These are phyloP conservation scores for Sporothrix brasiliensis DNA, from an alignment of 2,329 filamentous ascomycete species.

Conservation along the genomic window DNA sequence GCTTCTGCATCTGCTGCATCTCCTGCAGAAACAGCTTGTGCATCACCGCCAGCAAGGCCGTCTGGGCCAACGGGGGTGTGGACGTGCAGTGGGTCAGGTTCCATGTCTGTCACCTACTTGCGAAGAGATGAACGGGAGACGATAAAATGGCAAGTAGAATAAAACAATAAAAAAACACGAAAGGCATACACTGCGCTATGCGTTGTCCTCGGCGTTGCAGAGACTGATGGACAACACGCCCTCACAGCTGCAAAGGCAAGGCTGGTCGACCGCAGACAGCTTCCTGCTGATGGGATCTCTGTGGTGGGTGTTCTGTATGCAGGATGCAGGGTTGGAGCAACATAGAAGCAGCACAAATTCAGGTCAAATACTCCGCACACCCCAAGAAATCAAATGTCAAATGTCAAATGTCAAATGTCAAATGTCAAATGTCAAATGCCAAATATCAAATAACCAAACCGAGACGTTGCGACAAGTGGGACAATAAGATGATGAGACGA, in stretches of 20 bases:
- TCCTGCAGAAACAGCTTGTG: slow-evolving; percentile 1
- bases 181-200: not conserved
- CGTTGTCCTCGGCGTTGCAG: slow-evolving; percentile 10
- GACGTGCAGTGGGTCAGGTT: not conserved
- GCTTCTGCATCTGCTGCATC: not conserved
- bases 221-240: not conserved
- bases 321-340: not conserved
- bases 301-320: slow-evolving; percentile 4
- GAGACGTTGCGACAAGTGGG: no score
- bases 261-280: slow-evolving; percentile 3
- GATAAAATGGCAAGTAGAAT: not conserved
- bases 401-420: not conserved
- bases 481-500: not conserved
- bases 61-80: slow-evolving; percentile 11
- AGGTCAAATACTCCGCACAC: not conserved
- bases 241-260: slow-evolving; percentile 8
- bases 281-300: slow-evolving; percentile 10
- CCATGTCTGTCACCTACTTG: slow-evolving; percentile 14
- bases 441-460: not conserved
- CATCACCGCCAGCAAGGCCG: slow-evolving; percentile 15
- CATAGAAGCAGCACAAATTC: not conserved
- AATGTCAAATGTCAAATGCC: not conserved
- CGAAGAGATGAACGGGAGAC: not conserved
- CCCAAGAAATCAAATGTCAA: not conserved
- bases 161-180: not conserved